These are phyloP conservation scores for Venturia aucupariae DNA, from an alignment of 2,329 filamentous ascomycete genomes.

Conservation along the genomic window DNA sequence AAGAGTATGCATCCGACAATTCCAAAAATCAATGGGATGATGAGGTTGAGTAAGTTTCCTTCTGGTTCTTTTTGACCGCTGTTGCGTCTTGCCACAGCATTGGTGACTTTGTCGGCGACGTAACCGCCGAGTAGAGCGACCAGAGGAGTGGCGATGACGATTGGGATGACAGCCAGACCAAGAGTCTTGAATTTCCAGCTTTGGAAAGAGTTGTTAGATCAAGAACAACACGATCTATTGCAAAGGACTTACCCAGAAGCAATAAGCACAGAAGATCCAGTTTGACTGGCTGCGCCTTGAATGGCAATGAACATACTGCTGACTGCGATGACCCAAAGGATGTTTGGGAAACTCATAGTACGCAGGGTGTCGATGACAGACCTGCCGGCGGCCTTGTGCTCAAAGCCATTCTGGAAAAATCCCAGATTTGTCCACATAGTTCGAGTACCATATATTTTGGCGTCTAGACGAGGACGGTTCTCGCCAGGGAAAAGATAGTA, in stretches of 20 bases:
- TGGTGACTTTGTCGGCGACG: conserved; percentile 22
- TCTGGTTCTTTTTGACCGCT: conserved; percentile 22
- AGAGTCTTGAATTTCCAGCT: conserved; percentile 21
- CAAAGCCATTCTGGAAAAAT: conserved; percentile 18
- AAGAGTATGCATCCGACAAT: conserved; percentile 22
- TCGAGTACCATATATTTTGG: conserved; percentile 15
- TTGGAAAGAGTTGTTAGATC: background rate
- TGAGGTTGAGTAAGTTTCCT: conserved; percentile 22
- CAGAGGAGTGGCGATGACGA: conserved; percentile 21
- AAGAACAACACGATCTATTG: background rate
- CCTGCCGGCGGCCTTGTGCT: conserved; percentile 21
- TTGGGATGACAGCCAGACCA: conserved; percentile 20
- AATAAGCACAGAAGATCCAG: conserved; percentile 21
- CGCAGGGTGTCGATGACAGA: conserved; percentile 23
- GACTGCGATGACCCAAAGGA: conserved; percentile 25
- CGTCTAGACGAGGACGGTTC: conserved; percentile 14
- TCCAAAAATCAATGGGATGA: conserved; percentile 21
- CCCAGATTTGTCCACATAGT: conserved; percentile 21
- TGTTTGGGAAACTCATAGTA: conserved; percentile 25
- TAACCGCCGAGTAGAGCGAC: conserved; percentile 21
- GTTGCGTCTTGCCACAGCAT: conserved; percentile 20
- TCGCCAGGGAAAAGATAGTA: conserved; percentile 15
- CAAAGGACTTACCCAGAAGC: conserved; percentile 13
- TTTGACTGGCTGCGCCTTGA: conserved; percentile 21
- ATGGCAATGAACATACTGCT: conserved; percentile 19